These are phyloP conservation scores for Bacidia gigantensis DNA, from an alignment of 495 filamentous ascomycete species.

Conservation along the genomic window DNA sequence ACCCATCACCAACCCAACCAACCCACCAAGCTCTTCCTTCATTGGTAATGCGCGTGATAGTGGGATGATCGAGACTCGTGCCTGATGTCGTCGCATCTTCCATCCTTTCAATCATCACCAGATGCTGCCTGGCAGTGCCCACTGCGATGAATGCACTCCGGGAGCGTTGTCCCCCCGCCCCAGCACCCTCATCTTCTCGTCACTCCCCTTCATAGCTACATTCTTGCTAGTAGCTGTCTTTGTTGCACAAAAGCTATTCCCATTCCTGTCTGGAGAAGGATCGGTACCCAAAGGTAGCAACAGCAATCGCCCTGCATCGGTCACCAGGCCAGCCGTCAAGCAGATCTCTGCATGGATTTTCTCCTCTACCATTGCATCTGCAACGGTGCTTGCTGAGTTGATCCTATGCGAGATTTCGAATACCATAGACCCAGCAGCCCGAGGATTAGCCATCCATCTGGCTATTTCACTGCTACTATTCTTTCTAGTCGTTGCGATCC, in stretches of 20 bases:
- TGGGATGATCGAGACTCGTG: background rate
- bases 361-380: conserved; percentile 55
- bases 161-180: conserved; percentile 12
- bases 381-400: conserved; percentile 58
- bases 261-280: conserved; percentile 43
- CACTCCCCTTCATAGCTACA: conserved; percentile 45
- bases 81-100: background rate
- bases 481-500: conserved; percentile 53
- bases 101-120: background rate
- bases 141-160: conserved; percentile 32
- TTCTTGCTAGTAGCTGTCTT: conserved; percentile 42
- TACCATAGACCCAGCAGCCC: conserved; percentile 44
- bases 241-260: conserved; percentile 49
- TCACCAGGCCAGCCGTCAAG: conserved; percentile 19
- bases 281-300: conserved; percentile 22
- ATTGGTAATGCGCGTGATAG: background rate
- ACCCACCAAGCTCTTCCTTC: background rate
- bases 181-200: conserved; percentile 30
- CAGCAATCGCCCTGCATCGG: conserved; percentile 14
- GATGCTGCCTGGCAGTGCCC: conserved; percentile 24
- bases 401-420: conserved; percentile 72
- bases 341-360: conserved; percentile 46
- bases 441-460: conserved; percentile 46
- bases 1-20: background rate
- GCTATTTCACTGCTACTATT: conserved; percentile 51